Conservation (phyloP, 2,329 filamentous ascomycete species). For the Ophiostoma sp. region DNA sequence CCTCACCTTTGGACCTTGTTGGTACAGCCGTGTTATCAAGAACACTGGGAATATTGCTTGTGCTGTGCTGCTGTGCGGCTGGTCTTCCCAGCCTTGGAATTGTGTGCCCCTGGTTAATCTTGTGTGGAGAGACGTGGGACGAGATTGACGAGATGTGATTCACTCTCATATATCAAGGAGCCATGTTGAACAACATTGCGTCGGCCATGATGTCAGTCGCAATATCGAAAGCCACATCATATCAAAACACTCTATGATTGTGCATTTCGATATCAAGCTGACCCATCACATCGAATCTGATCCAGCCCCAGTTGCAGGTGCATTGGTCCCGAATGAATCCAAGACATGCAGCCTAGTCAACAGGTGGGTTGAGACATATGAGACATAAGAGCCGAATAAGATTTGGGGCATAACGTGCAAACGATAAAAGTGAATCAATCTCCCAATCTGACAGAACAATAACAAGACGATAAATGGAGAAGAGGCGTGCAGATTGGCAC, state of each 20-base stretch:
- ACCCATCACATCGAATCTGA: neutral
- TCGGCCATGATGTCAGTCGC: neutral
- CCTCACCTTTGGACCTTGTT: conserved; percentile 4
- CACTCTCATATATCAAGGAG: neutral
- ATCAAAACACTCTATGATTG: neutral
- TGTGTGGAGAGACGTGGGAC: neutral
- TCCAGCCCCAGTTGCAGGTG: conserved; percentile 4
- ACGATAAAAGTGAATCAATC: neutral
- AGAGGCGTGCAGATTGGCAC: neutral
- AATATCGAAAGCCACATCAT: neutral
- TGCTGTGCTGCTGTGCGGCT: neutral
- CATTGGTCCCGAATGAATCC: neutral
- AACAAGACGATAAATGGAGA: neutral
- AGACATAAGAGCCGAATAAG: neutral
- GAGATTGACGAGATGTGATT: neutral
- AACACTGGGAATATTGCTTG: neutral
- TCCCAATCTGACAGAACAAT: neutral
- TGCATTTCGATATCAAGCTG: neutral
- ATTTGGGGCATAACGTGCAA: neutral
- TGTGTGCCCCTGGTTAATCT: conserved; percentile 1
- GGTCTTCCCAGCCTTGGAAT: conserved; percentile 1
- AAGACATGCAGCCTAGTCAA: conserved; percentile 10
- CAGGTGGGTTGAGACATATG: conserved; percentile 9
- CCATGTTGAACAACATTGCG: neutral
- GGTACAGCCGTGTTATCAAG: neutral